Base-by-base conservation (phyloP, 2,329 filamentous ascomycete genomes). In the Colletotrichum tropicicola region DNA sequence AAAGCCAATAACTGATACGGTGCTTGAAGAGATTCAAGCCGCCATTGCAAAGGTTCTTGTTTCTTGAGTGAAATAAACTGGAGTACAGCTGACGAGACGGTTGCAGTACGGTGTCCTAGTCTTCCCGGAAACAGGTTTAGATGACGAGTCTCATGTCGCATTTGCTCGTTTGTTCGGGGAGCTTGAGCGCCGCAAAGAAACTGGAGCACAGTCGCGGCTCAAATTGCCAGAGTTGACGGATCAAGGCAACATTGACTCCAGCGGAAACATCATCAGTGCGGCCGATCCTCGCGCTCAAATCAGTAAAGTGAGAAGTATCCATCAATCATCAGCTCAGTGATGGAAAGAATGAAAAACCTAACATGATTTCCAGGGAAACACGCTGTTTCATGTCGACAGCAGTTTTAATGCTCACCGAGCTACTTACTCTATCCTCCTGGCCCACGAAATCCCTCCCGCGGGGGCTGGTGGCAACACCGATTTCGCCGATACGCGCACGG, bases 351-450 rank as follows among this genome's bases (percentile, higher is more conserved):
- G n/a, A n/a, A n/a, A n/a, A n/a, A n/a, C n/a, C 44, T 37, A 17
- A 17, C 69, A 73, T 55, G 47, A 62, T n/a, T 70, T 70, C 23
- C 57, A 72, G 71, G 83, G 81, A 32, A 87, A 87, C 69, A 73
- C 71, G 2, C 76, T 86, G 12, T 88, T 85, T 73, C 86, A 88
- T 65, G 81, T 81, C 12, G 85, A 88, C 72, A 84, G 80, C 17
- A 82, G 80, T 21, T 88, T 85, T 75, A 87, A 87, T 68, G 83
- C 84, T 7, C 82, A 82, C 3, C 79, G 86, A 23, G 83, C 84
- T 0, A 80, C 79, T 2, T 85, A 82, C 73, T 86, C 82, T 7
- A 75, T 88, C 10, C 78, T 88, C 1, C 78, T 80, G 5, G 85
- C 85, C 4, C 79, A 81, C 27, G 73, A 77, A 59, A 77, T 88